Percentiles rank a stretch among this genome's conserved stretches.
These are phyloP conservation scores for Pichia phayaonensis DNA, from an alignment of 805 yeast species.

Conservation along the genomic window DNA sequence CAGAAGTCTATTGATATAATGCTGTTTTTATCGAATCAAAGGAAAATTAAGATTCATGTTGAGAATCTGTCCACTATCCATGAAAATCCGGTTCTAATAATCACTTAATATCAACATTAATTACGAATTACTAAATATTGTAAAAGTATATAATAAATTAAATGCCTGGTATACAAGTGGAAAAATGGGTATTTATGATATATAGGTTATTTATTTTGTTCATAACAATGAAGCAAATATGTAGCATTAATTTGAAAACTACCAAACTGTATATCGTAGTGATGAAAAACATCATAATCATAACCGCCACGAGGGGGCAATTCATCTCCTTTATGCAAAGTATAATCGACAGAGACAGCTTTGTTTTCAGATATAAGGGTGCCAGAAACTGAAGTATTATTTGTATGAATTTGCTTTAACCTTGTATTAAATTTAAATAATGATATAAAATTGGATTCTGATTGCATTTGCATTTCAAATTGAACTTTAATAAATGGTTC, in stretches of 20 bases:
- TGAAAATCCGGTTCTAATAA: too few species aligned
- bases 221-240: constrained; percentile 15
- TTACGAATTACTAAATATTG: not conserved
- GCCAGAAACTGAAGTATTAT: constrained; percentile 7
- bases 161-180: not conserved
- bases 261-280: constrained; percentile 18
- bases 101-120: too few species aligned
- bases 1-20: too few species aligned
- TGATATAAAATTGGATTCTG: constrained; percentile 1
- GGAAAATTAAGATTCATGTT: not conserved
- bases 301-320: constrained; percentile 22
- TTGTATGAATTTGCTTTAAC: not conserved
- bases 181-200: not conserved
- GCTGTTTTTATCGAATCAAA: not conserved
- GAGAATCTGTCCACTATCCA: not conserved
- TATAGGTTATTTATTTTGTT: not conserved
- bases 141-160: too few species aligned
- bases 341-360: constrained; percentile 12
- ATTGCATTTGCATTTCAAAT: constrained; percentile 15
- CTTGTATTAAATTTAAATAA: constrained; percentile 6
- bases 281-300: constrained; percentile 19
- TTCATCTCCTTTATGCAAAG: constrained; percentile 18
- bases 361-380: constrained; percentile 4
- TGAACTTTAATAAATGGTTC: constrained; percentile 17
- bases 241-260: constrained; percentile 18